Percentiles rank a stretch among this genome's conserved stretches.
phyloP scores from a whole-genome alignment of 805 yeast species.

The Wickerhamiella musiphila region DNA sequence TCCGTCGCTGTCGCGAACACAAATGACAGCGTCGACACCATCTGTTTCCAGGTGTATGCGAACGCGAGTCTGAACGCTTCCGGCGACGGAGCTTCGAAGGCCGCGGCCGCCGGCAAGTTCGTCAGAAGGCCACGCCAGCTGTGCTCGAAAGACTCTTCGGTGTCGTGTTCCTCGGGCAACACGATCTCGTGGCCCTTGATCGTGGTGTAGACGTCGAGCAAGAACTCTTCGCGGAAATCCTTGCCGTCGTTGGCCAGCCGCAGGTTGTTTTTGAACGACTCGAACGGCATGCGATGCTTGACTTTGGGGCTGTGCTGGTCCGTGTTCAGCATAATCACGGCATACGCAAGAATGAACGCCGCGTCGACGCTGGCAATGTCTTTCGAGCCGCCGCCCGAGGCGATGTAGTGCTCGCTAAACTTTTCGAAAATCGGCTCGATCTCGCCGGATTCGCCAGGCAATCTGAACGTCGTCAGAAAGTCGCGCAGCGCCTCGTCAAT shows the following conservation, averaged over 20 bases:
- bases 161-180: constrained; percentile 95
- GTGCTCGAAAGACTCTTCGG: constrained; percentile 83
- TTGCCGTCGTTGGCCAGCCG: constrained; percentile 55
- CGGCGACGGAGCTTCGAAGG: constrained; percentile 6
- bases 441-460: constrained; percentile 96
- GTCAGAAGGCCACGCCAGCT: constrained; percentile 26
- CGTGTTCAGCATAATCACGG: constrained; percentile 86
- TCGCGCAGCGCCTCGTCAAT: constrained; percentile 88
- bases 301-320: constrained; percentile 88
- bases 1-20: constrained; percentile 81
- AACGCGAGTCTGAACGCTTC: constrained; percentile 48
- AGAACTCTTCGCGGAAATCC: constrained; percentile 75
- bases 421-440: constrained; percentile 82
- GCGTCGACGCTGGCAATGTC: constrained; percentile 54
- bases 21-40: constrained; percentile 55
- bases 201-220: constrained; percentile 62
- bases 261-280: constrained; percentile 61
- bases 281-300: constrained; percentile 77
- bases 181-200: constrained; percentile 78
- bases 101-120: constrained; percentile 12
- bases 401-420: constrained; percentile 67
- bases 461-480: constrained; percentile 62
- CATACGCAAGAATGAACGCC: constrained; percentile 75
- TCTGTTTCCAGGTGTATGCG: constrained; percentile 38
- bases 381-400: constrained; percentile 32